Conservation (phyloP, 1,284 basidiomycete species). For the Ustilago hordei region DNA sequence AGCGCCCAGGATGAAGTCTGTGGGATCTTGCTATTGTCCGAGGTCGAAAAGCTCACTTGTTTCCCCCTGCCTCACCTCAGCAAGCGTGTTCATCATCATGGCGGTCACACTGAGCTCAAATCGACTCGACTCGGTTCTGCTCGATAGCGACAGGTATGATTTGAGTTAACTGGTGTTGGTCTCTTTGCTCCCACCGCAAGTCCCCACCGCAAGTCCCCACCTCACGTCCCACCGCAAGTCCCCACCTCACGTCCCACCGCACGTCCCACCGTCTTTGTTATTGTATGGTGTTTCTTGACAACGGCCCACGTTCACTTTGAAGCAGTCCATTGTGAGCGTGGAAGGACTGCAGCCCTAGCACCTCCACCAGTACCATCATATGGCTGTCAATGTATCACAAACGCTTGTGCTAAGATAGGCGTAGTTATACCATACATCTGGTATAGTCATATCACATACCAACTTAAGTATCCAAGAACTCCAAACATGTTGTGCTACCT, state of each 20-base stretch:
- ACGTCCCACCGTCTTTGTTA: not conserved
- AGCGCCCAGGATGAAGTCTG: not conserved
- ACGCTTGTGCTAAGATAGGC: no score
- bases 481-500: no score
- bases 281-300: not conserved
- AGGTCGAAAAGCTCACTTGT: not conserved
- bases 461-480: no score
- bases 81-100: not conserved
- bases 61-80: not conserved
- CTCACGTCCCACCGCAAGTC: not conserved
- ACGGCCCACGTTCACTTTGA: not conserved
- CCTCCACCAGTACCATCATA: no score
- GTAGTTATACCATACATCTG: no score
- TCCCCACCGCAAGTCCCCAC: not conserved
- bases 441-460: no score
- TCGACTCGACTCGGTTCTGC: not conserved
- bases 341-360: not conserved
- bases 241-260: not conserved
- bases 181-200: not conserved
- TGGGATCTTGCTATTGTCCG: not conserved
- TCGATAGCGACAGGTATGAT: not conserved
- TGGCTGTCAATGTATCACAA: no score
- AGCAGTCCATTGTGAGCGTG: not conserved
- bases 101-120: no score
- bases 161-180: not conserved